phyloP scores from a whole-genome alignment of 1,139 yeast genomes.

The Yamadazyma dushanensis region DNA sequence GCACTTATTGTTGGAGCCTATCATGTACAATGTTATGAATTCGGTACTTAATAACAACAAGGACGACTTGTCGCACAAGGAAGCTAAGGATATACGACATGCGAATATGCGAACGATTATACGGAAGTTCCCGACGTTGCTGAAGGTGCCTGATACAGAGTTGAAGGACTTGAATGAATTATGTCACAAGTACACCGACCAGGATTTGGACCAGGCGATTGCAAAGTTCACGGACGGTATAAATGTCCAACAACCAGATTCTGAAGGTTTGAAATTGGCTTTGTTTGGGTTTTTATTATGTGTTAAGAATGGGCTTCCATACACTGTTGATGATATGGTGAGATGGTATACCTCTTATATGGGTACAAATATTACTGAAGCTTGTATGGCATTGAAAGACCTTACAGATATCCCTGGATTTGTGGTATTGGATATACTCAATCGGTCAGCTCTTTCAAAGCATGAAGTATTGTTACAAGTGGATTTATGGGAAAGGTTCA shows the following conservation, averaged over 20 bases:
- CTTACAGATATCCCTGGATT: conserved; percentile 36
- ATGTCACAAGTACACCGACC: not conserved
- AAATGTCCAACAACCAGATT: not conserved
- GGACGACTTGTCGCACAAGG: not conserved
- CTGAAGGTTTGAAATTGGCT: not conserved
- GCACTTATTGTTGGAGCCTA: conserved; percentile 7
- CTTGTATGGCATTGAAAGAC: conserved; percentile 29
- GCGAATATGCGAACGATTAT: not conserved
- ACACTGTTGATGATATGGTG: conserved; percentile 15
- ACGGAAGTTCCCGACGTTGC: not conserved
- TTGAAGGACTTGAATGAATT: not conserved
- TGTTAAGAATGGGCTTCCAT: conserved; percentile 1
- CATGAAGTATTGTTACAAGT: conserved; percentile 35
- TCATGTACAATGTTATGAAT: conserved; percentile 4
- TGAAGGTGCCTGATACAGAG: not conserved
- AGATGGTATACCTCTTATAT: conserved; percentile 32
- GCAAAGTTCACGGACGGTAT: not conserved
- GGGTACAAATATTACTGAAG: conserved; percentile 25
- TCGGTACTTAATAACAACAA: not conserved
- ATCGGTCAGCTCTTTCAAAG: conserved; percentile 35
- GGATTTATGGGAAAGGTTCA: conserved; percentile 35
- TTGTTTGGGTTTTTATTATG: not conserved
- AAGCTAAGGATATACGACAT: not conserved
- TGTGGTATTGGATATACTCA: conserved; percentile 33
- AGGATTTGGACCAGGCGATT: not conserved